Percentiles rank a stretch among this genome's conserved stretches.
Evolutionary conservation across 225 moss, liverwort and hornwort genomes (phyloP).

Genomic region (Asterella californica): DNA sequence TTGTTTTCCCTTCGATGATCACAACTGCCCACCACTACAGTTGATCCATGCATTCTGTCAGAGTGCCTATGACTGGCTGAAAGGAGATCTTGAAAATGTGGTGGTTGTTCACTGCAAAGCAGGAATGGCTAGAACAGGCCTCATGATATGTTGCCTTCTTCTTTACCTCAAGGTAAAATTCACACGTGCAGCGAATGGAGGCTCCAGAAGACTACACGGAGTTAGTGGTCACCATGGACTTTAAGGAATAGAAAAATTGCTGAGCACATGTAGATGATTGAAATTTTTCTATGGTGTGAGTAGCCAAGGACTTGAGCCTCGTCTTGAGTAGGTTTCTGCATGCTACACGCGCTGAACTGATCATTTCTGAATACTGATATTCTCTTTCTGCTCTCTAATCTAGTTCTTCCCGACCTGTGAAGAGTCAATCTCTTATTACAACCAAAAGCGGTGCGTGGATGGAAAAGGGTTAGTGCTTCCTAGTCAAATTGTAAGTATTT

Average conservation of each 20-base stretch:
- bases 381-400: background rate
- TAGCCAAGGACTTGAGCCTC: background rate
- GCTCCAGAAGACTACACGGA: background rate
- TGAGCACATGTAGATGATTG: background rate
- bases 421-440: slow-evolving; percentile 92
- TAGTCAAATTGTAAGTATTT: slow-evolving; percentile 78
- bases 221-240: background rate
- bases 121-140: slow-evolving; percentile 96
- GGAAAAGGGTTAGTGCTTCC: slow-evolving; percentile 92
- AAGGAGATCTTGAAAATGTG: slow-evolving; percentile 96
- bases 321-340: no score
- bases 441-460: slow-evolving; percentile 97
- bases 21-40: slow-evolving; percentile 93
- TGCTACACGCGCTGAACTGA: background rate
- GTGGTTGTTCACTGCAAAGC: slow-evolving; percentile 99
- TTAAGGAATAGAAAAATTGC: no score
- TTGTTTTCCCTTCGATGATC: slow-evolving; percentile 94
- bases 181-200: background rate
- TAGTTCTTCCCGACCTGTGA: slow-evolving; percentile 95
- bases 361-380: background rate
- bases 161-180: slow-evolving; percentile 82
- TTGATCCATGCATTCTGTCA: slow-evolving; percentile 82
- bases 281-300: background rate
- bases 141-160: slow-evolving; percentile 96
- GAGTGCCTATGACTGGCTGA: slow-evolving; percentile 97